phyloP scores from a whole-genome alignment of 2,329 filamentous ascomycete genomes.

The Fusarium sp. region DNA sequence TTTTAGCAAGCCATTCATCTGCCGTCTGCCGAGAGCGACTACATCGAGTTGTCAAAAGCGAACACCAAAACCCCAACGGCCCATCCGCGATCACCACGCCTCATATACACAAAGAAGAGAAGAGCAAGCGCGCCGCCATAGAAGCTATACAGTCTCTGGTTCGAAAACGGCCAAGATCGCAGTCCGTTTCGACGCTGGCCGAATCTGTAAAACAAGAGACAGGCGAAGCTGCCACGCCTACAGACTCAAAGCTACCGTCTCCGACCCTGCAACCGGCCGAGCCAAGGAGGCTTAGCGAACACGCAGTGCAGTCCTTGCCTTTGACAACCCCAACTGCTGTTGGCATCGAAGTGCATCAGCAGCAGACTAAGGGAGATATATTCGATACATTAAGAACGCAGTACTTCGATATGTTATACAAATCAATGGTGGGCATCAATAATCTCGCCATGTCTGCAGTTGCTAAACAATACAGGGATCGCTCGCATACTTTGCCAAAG shows the following conservation, averaged over 20 bases:
- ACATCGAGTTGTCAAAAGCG: slow-evolving; percentile 27
- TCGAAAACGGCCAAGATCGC: slow-evolving; percentile 62
- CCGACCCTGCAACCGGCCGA: slow-evolving; percentile 37
- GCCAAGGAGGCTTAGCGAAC: not conserved
- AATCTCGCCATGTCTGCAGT: not conserved
- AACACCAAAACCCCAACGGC: slow-evolving; percentile 36
- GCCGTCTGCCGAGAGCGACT: slow-evolving; percentile 50
- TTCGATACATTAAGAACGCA: slow-evolving; percentile 69
- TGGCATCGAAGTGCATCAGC: slow-evolving; percentile 33
- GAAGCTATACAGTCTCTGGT: slow-evolving; percentile 72
- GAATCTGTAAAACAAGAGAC: slow-evolving; percentile 41
- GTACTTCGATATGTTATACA: slow-evolving; percentile 71
- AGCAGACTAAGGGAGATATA: slow-evolving; percentile 63
- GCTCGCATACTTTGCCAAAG: slow-evolving; percentile 86
- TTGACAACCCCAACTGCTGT: not conserved
- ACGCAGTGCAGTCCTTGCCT: not conserved
- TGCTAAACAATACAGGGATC: slow-evolving; percentile 66
- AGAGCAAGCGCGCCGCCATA: slow-evolving; percentile 69
- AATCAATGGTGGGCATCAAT: slow-evolving; percentile 66
- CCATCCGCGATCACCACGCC: slow-evolving; percentile 55
- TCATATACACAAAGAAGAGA: slow-evolving; percentile 61
- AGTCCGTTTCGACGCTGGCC: slow-evolving; percentile 55
- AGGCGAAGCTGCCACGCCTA: slow-evolving; percentile 19
- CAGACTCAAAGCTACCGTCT: slow-evolving; percentile 39
- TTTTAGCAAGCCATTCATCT: slow-evolving; percentile 63